Evolutionary conservation across 1,139 yeast genomes (phyloP).

Genomic region (Sugiyamaella paludigena): DNA sequence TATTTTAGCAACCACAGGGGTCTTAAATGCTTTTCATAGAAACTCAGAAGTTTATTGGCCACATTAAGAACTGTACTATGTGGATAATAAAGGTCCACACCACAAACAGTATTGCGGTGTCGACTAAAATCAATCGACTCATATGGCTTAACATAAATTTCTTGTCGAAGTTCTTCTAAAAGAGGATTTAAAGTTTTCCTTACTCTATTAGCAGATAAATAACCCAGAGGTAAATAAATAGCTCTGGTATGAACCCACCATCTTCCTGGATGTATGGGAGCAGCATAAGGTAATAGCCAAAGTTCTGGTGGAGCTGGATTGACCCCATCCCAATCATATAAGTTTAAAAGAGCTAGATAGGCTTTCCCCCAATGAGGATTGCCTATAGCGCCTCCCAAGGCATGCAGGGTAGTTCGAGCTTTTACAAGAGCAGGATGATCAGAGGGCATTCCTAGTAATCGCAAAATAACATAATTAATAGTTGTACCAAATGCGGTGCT

Average conservation of each 20-base stretch:
- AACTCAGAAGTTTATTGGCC: constrained; percentile 58
- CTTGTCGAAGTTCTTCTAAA: constrained; percentile 62
- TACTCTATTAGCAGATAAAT: constrained; percentile 58
- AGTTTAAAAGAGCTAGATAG: constrained; percentile 75
- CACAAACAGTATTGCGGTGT: constrained; percentile 83
- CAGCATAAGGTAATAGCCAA: constrained; percentile 78
- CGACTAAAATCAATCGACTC: constrained; percentile 63
- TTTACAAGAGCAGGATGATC: constrained; percentile 77
- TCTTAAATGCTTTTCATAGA: constrained; percentile 66
- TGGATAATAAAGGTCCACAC: constrained; percentile 90
- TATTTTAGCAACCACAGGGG: constrained; percentile 68
- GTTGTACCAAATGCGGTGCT: constrained; percentile 95
- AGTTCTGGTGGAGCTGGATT: constrained; percentile 98
- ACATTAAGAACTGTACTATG: constrained; percentile 67
- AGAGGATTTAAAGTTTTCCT: constrained; percentile 64
- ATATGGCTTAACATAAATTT: constrained; percentile 68
- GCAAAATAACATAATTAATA: constrained; percentile 73
- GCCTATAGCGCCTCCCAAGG: constrained; percentile 85
- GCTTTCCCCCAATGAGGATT: constrained; percentile 98
- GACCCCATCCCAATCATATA: constrained; percentile 94
- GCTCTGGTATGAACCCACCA: constrained; percentile 99
- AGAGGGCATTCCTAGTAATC: constrained; percentile 71
- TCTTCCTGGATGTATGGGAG: constrained; percentile 89
- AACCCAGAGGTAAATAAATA: constrained; percentile 84
- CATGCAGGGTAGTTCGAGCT: constrained; percentile 68